Evolutionary conservation across 2,329 filamentous ascomycete genomes (phyloP).

Genomic region (Coccinonectria pachysandricola): DNA sequence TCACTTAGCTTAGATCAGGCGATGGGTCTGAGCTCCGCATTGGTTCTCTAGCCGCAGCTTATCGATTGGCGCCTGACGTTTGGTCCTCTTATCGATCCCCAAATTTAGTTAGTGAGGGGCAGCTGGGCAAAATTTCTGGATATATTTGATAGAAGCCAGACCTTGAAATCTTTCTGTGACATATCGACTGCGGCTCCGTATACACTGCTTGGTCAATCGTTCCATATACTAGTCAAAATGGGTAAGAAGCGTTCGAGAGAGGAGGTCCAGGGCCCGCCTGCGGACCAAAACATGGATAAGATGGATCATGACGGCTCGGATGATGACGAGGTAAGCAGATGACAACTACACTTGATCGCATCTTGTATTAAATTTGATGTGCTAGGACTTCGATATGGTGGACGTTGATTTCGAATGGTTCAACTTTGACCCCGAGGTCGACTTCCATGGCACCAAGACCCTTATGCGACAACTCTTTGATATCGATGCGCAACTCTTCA

Average conservation of each 20-base stretch:
- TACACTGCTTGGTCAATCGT: too few relatives aligned
- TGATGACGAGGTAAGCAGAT: conserved; percentile 43
- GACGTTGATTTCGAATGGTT: conserved; percentile 99
- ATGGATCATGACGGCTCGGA: conserved; percentile 43
- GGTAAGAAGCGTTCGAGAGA: conserved; percentile 41
- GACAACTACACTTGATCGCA: too few relatives aligned
- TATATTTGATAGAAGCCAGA: conserved; percentile 1
- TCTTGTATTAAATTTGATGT: too few relatives aligned
- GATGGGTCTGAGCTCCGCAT: conserved; percentile 6
- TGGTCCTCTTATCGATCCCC: conserved; percentile 14
- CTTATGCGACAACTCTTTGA: conserved; percentile 89
- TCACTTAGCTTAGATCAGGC: too few relatives aligned
- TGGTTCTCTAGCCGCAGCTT: conserved; percentile 13
- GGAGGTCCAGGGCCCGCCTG: conserved; percentile 28
- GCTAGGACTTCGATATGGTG: conserved; percentile 77
- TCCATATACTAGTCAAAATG: too few relatives aligned
- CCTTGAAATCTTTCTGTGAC: too few relatives aligned
- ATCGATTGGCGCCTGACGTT: conserved; percentile 15
- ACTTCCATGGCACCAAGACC: conserved; percentile 90
- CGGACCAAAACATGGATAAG: conserved; percentile 34
- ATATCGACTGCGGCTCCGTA: too few relatives aligned
- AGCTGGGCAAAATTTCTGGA: conserved; percentile 24
- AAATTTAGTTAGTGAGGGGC: conserved; percentile 32
- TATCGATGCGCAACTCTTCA: conserved; percentile 72
- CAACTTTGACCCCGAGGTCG: conserved; percentile 78